Evolutionary conservation across 345 rosid genomes (phyloP).

Genomic region (Acer negundo): DNA sequence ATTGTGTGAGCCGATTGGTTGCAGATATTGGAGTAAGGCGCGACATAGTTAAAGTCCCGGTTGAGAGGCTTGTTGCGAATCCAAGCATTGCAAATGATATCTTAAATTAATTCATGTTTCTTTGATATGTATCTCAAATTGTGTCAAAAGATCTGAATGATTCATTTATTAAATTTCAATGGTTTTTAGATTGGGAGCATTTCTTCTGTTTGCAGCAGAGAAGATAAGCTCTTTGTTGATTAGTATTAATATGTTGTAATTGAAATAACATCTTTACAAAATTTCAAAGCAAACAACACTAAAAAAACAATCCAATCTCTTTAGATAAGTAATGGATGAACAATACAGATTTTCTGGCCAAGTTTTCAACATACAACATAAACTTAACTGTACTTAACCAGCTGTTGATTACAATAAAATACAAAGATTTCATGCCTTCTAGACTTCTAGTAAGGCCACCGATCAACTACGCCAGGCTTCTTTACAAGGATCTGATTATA

Average conservation of each 20-base stretch:
- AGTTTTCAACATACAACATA: not conserved
- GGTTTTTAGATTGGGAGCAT: too few relatives aligned
- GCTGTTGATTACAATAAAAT: not conserved
- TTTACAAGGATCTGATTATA: conserved; percentile 65
- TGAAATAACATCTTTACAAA: too few relatives aligned
- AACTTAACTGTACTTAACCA: not conserved
- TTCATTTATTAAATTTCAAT: too few relatives aligned
- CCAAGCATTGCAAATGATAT: conserved; percentile 8
- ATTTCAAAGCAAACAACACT: not conserved
- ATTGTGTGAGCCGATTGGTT: conserved; percentile 48
- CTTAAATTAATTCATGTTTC: not conserved
- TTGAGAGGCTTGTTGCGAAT: conserved; percentile 44
- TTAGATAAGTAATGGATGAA: not conserved
- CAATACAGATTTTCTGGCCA: not conserved
- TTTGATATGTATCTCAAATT: not conserved
- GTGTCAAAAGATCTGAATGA: not conserved
- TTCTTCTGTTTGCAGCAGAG: too few relatives aligned
- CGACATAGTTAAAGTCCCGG: conserved; percentile 51
- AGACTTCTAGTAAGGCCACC: conserved; percentile 48
- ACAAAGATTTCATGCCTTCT: conserved; percentile 5
- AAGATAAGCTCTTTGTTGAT: too few relatives aligned
- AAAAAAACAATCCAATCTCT: not conserved
- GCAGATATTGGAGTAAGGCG: conserved; percentile 68
- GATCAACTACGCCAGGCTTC: conserved; percentile 60
- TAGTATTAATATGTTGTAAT: too few relatives aligned